Conservation (phyloP, 768 basidiomycete genomes). For the Omphalotus guepiniiformis region DNA sequence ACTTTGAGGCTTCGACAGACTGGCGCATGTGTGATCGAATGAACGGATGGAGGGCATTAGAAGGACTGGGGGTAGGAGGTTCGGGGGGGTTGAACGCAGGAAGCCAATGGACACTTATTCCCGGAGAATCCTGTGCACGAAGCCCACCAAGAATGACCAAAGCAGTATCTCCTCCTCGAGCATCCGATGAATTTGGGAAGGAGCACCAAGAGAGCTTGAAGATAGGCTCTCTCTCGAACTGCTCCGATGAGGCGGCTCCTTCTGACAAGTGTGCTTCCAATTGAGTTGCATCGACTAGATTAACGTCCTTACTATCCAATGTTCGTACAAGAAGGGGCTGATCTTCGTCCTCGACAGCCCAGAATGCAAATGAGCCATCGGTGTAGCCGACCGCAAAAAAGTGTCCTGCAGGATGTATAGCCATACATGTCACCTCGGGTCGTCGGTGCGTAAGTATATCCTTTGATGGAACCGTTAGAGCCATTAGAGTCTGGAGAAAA, state of each 20-base stretch:
- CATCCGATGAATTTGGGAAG: slow-evolving; percentile 61
- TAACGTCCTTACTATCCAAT: slow-evolving; percentile 49
- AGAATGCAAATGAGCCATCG: slow-evolving; percentile 82
- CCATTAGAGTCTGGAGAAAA: background rate
- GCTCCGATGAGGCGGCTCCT: slow-evolving; percentile 13
- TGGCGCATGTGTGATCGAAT: slow-evolving; percentile 62
- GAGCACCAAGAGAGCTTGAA: slow-evolving; percentile 86
- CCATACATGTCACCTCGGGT: slow-evolving; percentile 64
- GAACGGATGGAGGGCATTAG: slow-evolving; percentile 27
- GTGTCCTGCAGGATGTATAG: slow-evolving; percentile 71
- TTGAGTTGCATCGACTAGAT: slow-evolving; percentile 44
- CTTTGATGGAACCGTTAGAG: slow-evolving; percentile 26
- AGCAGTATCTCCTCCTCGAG: slow-evolving; percentile 66
- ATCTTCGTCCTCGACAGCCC: slow-evolving; percentile 76
- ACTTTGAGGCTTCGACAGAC: slow-evolving; percentile 45
- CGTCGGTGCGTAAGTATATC: slow-evolving; percentile 67
- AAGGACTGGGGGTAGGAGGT: slow-evolving; percentile 28
- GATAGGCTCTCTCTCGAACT: slow-evolving; percentile 59
- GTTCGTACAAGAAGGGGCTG: slow-evolving; percentile 74
- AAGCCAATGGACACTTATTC: slow-evolving; percentile 66
- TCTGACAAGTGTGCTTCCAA: slow-evolving; percentile 38
- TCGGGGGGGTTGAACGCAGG: slow-evolving; percentile 60
- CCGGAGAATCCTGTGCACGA: slow-evolving; percentile 44
- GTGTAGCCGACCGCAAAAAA: slow-evolving; percentile 77
- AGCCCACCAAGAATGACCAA: slow-evolving; percentile 79